Evolutionary conservation across 148 eudicot species (phyloP).

Genomic region (Nepenthes mirabilis): DNA sequence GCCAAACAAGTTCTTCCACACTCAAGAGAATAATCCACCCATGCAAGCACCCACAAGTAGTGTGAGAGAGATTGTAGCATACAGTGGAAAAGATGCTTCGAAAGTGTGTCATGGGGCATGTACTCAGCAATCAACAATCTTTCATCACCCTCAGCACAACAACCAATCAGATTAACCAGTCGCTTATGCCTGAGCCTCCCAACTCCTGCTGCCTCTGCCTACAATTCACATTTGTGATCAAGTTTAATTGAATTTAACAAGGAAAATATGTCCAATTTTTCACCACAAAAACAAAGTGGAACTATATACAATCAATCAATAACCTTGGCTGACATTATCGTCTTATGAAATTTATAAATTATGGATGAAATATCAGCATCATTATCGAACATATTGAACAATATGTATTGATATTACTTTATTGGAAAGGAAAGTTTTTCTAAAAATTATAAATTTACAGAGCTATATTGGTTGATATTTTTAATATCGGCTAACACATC

Average conservation of each 20-base stretch:
- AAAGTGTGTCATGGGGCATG: slow-evolving; percentile 87
- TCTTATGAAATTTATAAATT: too few species aligned
- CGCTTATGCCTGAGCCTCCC: slow-evolving; percentile 84
- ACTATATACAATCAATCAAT: too few species aligned
- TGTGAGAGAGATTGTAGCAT: slow-evolving; percentile 16
- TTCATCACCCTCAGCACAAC: slow-evolving; percentile 98
- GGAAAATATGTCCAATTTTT: background rate
- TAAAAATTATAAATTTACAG: too few species aligned
- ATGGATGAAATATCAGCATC: too few species aligned
- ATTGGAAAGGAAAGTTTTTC: too few species aligned
- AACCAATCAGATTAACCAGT: slow-evolving; percentile 86
- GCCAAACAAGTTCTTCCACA: too few species aligned
- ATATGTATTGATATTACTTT: too few species aligned
- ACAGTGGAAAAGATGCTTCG: slow-evolving; percentile 97
- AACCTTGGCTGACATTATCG: too few species aligned
- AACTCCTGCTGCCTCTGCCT: slow-evolving; percentile 92
- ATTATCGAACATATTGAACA: too few species aligned
- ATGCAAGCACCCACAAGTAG: background rate
- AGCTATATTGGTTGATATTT: too few species aligned
- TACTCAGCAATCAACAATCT: slow-evolving; percentile 87
- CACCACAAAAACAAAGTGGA: too few species aligned
- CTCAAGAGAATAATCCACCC: background rate
- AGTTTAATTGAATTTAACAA: slow-evolving; percentile 1
- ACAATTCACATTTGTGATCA: slow-evolving; percentile 8
- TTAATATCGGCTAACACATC: too few species aligned